Base-by-base conservation (phyloP, 2,329 filamentous ascomycete genomes). In the Ophiostoma sp. region DNA sequence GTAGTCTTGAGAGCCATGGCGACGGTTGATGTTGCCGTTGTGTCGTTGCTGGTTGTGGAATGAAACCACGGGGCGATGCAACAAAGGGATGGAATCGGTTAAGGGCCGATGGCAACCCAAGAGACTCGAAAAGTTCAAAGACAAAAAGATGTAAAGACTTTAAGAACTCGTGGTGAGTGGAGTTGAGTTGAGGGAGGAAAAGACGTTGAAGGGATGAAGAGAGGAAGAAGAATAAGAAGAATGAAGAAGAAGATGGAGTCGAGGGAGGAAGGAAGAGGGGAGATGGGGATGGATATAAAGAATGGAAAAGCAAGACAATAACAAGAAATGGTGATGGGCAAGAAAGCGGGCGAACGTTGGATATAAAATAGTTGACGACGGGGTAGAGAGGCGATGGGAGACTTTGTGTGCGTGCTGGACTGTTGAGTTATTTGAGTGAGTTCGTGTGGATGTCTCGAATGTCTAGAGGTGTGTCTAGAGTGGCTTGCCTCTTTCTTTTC, bases 1-100 rank as follows among this genome's bases (percentile, higher is more conserved):
- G 61, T 69, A 4, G 69, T 72, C 69, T 74, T 76, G 61, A 70
- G 15, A 66, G 75, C 57, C 73, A 75, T 75, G 61, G 39, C 7
- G 31, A 70, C 42, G 42, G 12, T 48, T 48, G 42, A 42, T 57
- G 50, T 57, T 55, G 28, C 22, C 61, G 33, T 59, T 48, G 33
- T 63, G 25, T 31, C 31, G 25, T 61, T 61, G 7, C n/a, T 19
- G 17, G 25, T 57, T 22, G 22, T 55, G 48, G 42, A 19, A 61
- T 39, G 22, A 64, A 50, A 61, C 48, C 22, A 66, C 42, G 42
- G n/a, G 19, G 25, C 17, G 11, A 36, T 39, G 22, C 28, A 28
- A 42, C 25, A 19, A 45, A 42, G 50, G 36, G 19, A 36, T 45
- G 36, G 4, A 28, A 61, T 17, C 25, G 45, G 55, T 19, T 28